Conservation (phyloP, 2,329 filamentous ascomycete genomes). For the Zymoseptoria passerinii region DNA sequence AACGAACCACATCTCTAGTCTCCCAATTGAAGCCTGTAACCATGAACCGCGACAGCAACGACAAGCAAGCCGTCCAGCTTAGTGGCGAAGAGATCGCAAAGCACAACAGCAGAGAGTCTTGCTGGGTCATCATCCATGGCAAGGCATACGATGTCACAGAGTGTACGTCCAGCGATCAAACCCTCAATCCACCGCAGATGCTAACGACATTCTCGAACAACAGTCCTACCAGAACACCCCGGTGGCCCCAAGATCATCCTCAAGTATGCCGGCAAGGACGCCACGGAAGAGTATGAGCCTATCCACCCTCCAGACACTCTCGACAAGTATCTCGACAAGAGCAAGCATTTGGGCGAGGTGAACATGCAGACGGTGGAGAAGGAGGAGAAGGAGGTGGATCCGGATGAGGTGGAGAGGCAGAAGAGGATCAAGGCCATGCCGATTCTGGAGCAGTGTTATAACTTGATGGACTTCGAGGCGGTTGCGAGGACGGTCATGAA, state of each 20-base stretch:
- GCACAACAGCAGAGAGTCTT: conserved; percentile 75
- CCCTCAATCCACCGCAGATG: neutral
- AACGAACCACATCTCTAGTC: neutral
- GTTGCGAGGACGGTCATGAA: conserved; percentile 90
- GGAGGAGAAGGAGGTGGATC: conserved; percentile 58
- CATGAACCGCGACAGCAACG: conserved; percentile 25
- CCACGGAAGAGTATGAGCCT: conserved; percentile 83
- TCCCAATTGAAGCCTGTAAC: neutral
- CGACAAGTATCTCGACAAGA: conserved; percentile 68
- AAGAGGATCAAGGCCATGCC: conserved; percentile 63
- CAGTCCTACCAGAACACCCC: conserved; percentile 83
- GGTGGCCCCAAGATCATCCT: conserved; percentile 89
- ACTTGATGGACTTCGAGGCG: conserved; percentile 90
- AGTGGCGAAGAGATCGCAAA: conserved; percentile 52
- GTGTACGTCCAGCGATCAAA: conserved; percentile 42
- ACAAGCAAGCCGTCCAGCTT: conserved; percentile 37
- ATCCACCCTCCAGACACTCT: conserved; percentile 85
- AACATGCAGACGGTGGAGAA: conserved; percentile 72
- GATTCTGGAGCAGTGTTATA: conserved; percentile 78
- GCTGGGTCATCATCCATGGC: conserved; percentile 86
- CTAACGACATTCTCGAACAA: neutral
- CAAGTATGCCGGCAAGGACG: conserved; percentile 93
- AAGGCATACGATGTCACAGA: conserved; percentile 58
- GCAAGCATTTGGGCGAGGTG: conserved; percentile 81
- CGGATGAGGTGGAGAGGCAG: conserved; percentile 65